A percentile compares a stretch with the other conserved stretches of the same genome.
These are phyloP conservation scores for Neopestalotiopsis clavispora DNA, from an alignment of 2,329 filamentous ascomycete species.

Conservation along the genomic window DNA sequence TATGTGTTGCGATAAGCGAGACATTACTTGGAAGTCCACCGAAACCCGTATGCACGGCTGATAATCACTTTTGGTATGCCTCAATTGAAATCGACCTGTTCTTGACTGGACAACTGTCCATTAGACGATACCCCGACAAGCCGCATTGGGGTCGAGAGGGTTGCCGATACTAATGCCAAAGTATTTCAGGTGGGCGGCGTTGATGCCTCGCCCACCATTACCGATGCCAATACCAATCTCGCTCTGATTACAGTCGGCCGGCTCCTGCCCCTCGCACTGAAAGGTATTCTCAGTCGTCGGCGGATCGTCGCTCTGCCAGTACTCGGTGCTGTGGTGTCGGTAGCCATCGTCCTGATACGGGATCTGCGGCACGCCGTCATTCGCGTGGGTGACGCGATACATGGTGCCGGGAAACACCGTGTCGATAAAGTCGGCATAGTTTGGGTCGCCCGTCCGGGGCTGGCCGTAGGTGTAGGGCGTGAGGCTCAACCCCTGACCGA, in stretches of 20 bases:
- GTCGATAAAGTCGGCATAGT: slow-evolving; percentile 43
- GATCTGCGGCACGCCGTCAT: slow-evolving; percentile 55
- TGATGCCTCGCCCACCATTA: slow-evolving; percentile 10
- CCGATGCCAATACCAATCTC: slow-evolving; percentile 16
- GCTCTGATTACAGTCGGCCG: slow-evolving; percentile 15
- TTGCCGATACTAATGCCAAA: slow-evolving; percentile 12
- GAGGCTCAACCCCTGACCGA: slow-evolving; percentile 32
- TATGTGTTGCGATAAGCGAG: no score
- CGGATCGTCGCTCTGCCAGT: slow-evolving; percentile 34
- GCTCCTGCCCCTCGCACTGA: slow-evolving; percentile 15
- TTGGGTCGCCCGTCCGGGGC: slow-evolving; percentile 47
- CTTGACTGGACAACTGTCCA: not conserved
- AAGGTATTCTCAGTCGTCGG: slow-evolving; percentile 6
- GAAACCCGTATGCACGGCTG: no score
- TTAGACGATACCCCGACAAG: slow-evolving; percentile 8
- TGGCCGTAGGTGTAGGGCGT: slow-evolving; percentile 54
- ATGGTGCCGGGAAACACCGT: slow-evolving; percentile 25
- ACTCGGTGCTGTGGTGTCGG: slow-evolving; percentile 54
- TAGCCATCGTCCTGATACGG: slow-evolving; percentile 49
- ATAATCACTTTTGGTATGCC: no score
- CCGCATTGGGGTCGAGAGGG: slow-evolving; percentile 10
- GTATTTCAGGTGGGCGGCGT: slow-evolving; percentile 12
- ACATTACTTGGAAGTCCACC: no score
- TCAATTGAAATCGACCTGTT: not conserved
- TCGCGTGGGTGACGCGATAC: slow-evolving; percentile 52